Evolutionary conservation across 2,329 filamentous ascomycete species (phyloP).

Genomic region (Byssoonygena ceratinophila): DNA sequence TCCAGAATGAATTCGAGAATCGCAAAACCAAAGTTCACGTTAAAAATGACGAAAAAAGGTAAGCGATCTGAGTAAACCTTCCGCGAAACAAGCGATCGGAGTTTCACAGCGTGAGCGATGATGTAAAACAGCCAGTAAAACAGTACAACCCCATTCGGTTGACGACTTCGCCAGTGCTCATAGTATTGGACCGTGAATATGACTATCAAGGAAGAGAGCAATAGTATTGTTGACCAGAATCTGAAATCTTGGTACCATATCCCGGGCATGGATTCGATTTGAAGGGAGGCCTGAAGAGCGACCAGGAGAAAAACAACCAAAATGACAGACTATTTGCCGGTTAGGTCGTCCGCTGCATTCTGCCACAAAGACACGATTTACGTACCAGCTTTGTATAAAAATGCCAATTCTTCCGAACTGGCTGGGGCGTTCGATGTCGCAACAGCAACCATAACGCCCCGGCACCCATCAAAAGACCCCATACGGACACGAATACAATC

Average conservation of each 20-base stretch:
- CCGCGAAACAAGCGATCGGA: conserved; percentile 74
- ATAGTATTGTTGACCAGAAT: conserved; percentile 68
- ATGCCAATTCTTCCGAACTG: conserved; percentile 73
- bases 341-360: neutral
- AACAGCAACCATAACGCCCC: conserved; percentile 71
- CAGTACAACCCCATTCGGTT: conserved; percentile 76
- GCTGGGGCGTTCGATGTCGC: conserved; percentile 54
- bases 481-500: conserved; percentile 65
- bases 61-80: conserved; percentile 55
- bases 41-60: conserved; percentile 69
- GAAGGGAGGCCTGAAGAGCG: conserved; percentile 61
- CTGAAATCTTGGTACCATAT: conserved; percentile 74
- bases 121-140: conserved; percentile 88
- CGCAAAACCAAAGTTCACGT: conserved; percentile 59
- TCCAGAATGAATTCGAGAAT: conserved; percentile 64
- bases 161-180: conserved; percentile 71
- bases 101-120: conserved; percentile 67
- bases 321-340: conserved; percentile 46
- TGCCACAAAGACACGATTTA: neutral
- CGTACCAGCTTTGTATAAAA: conserved; percentile 86
- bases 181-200: conserved; percentile 74
- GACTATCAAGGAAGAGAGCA: conserved; percentile 60
- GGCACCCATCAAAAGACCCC: conserved; percentile 66
- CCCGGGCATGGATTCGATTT: conserved; percentile 57
- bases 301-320: conserved; percentile 57